phyloP scores from a whole-genome alignment of 2,329 filamentous ascomycete genomes.

The Aspergillus caelatus region DNA sequence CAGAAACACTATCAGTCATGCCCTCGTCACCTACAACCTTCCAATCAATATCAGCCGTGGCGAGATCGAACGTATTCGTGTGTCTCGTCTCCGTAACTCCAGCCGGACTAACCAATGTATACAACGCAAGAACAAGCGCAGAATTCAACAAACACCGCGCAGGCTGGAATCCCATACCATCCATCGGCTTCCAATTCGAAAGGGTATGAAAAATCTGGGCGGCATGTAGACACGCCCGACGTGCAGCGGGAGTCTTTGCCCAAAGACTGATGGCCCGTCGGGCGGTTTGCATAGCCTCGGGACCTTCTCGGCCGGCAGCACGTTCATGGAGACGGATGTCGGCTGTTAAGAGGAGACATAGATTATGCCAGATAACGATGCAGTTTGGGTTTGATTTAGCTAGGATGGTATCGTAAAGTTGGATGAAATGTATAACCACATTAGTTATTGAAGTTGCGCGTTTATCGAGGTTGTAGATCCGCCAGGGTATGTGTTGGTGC shows the following conservation, averaged over 20 bases:
- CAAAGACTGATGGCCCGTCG: background rate
- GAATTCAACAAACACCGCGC: background rate
- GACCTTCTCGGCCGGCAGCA: background rate
- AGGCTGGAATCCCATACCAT: background rate
- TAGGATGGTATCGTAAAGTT: background rate
- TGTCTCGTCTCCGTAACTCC: fast-evolving
- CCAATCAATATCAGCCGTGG: background rate
- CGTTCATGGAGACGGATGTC: background rate
- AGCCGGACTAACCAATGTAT: background rate
- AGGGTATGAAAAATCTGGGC: background rate
- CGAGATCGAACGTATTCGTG: background rate
- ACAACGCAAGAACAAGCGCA: background rate
- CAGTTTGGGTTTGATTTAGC: background rate
- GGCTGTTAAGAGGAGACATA: background rate
- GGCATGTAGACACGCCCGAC: background rate
- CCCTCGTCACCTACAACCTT: background rate
- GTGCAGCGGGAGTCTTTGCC: background rate
- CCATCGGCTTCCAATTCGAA: background rate
- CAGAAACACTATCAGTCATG: background rate
- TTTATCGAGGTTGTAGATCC: background rate
- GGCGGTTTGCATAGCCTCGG: background rate
- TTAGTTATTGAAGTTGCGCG: background rate
- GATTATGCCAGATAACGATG: constrained; percentile 1
- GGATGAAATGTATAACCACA: background rate
- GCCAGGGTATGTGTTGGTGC: background rate